Base-by-base conservation (phyloP, 2,329 filamentous ascomycete genomes). In the Colletotrichum sp. region DNA sequence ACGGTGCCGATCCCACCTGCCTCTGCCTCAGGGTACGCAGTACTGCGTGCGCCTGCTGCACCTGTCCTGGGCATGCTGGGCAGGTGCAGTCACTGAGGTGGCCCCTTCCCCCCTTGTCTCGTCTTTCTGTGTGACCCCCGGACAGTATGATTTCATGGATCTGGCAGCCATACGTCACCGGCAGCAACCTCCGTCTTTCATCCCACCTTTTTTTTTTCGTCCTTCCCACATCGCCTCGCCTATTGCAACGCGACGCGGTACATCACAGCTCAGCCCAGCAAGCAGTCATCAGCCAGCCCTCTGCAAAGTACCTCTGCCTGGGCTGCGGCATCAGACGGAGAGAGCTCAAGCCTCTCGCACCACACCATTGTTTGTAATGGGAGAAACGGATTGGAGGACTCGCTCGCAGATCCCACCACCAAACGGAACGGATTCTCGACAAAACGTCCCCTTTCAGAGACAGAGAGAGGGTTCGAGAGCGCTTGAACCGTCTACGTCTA, bases 61-160 rank as follows among this genome's bases (percentile, higher is more conserved):
- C 38, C 18, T 12, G 38, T 48, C 18, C 38, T 52, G 43, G 43
- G 43, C 43, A 52, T 52, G 43, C 43, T 52, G n/a, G 43, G n/a
- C 43, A 52, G 43, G 43, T 52, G 62, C 61, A 58, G 61, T 66
- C 32, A 32, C 18, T 65, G 58, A 52, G n/a, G 43, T 52, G 43
- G 43, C 43, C 43, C 43, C 43, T 52, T 34, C 18, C 21, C 55
- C 70, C 65, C 71, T 36, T 63, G 66, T 65, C 66, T 64, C 48
- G 71, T 64, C 66, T 48, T 62, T 34, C 38, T 43, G 48, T 28
- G 56, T 56, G 48, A 34, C 61, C 72, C 67, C 67, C 68, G 61
- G 68, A 74, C 61, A 8, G 68, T 71, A 74, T 74, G 72, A 74
- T 74, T 74, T 72, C 72, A 74, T 74, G 72, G 68, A 71, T 43